phyloP scores from a whole-genome alignment of 1,284 basidiomycete genomes.

The Boletus semigastroideus region DNA sequence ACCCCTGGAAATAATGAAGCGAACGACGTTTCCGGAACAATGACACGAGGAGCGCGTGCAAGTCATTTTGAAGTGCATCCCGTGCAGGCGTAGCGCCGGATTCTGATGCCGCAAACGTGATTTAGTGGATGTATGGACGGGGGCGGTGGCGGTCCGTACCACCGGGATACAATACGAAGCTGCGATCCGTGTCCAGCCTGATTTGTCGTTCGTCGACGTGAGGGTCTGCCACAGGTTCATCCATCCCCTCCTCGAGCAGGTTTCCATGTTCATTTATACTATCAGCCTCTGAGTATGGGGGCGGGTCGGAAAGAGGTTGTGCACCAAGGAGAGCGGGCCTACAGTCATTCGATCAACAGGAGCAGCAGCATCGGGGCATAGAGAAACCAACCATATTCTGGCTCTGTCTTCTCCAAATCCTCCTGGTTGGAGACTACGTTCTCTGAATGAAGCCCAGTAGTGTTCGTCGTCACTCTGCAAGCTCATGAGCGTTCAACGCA shows the following conservation, averaged over 20 bases:
- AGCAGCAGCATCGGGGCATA: neutral
- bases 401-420: constrained; percentile 61
- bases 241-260: constrained; percentile 1
- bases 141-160: constrained; percentile 20
- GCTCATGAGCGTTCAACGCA: constrained; percentile 23
- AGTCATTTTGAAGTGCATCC: constrained; percentile 58
- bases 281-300: constrained; percentile 31
- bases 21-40: constrained; percentile 73
- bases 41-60: constrained; percentile 74
- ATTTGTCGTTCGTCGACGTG: constrained; percentile 87
- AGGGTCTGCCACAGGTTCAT: constrained; percentile 24
- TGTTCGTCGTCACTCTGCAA: constrained; percentile 27
- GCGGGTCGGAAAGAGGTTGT: constrained; percentile 24
- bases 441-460: constrained; percentile 52
- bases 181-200: constrained; percentile 80
- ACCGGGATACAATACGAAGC: constrained; percentile 87
- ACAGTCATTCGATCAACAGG: constrained; percentile 12
- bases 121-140: constrained; percentile 13
- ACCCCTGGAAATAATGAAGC: constrained; percentile 91
- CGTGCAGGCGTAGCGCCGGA: constrained; percentile 19
- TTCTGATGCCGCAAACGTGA: constrained; percentile 27
- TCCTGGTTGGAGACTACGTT: constrained; percentile 52
- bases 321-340: constrained; percentile 28
- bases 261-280: constrained; percentile 7
- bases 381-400: constrained; percentile 53